Evolutionary conservation across 73 alveolate genomes (phyloP).

Genomic region (Paramecium primaurelia): DNA sequence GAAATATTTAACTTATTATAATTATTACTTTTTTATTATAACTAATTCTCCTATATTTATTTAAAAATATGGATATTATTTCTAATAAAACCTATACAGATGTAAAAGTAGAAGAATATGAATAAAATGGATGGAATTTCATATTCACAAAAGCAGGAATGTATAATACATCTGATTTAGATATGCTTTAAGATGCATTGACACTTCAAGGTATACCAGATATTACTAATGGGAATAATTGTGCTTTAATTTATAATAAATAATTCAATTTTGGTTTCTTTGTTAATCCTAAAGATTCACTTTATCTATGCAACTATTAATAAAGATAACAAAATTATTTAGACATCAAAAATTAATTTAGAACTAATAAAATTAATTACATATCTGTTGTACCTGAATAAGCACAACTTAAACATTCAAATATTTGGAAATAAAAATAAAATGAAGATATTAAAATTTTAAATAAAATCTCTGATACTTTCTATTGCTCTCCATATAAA

Average conservation of each 20-base stretch:
- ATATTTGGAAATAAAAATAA: constrained; percentile 74
- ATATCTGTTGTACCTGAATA: constrained; percentile 73
- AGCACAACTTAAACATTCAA: constrained; percentile 72
- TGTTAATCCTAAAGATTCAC: constrained; percentile 59
- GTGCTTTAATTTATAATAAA: constrained; percentile 39
- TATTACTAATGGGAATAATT: constrained; percentile 59
- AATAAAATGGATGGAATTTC: constrained; percentile 57
- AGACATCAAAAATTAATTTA: constrained; percentile 29
- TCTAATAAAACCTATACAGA: background rate
- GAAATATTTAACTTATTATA: background rate
- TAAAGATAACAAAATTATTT: constrained; percentile 9
- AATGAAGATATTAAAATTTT: constrained; percentile 57
- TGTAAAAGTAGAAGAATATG: constrained; percentile 42
- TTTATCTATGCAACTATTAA: constrained; percentile 52
- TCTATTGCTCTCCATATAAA: constrained; percentile 91
- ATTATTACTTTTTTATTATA: background rate
- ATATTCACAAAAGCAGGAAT: constrained; percentile 53
- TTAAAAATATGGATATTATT: background rate
- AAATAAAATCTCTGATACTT: constrained; percentile 60
- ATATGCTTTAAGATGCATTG: constrained; percentile 49
- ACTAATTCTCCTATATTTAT: background rate
- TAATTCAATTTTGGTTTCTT: constrained; percentile 40
- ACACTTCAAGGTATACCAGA: constrained; percentile 59
- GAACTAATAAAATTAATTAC: constrained; percentile 66
- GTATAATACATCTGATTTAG: constrained; percentile 48